Base-by-base conservation (phyloP, 1,284 basidiomycete species). In the Fistulinella cinereoalba region DNA sequence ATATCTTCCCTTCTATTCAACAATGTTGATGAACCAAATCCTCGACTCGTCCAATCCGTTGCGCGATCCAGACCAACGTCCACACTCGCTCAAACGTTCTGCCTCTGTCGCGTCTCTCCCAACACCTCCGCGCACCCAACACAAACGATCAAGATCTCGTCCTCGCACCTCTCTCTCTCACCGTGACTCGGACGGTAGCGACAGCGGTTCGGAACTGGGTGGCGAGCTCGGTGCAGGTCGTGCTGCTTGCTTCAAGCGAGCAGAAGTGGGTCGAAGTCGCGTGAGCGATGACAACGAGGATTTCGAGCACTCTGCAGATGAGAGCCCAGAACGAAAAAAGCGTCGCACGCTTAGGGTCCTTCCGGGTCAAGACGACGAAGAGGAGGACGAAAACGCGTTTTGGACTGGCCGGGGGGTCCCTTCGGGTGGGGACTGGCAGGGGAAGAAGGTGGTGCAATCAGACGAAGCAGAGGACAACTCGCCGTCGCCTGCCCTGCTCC, bases 101-200 rank as follows among this genome's bases (percentile, higher is more conserved):
- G 58, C 63, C 19, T 69, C 69, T 21, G 59, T 65, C 37, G 67
- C 59, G 29, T 71, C 68, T 1, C 68, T 69, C 21, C 67, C 67
- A 41, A 69, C 67, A 0, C 69, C 69, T 25, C 67, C 67, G 0
- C 66, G 66, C 13, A 71, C 67, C 8, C 57, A 44, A 6, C 61
- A 60, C 45, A 71, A 62, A 45, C 65, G 62, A 15, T 52, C 64
- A 25, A 59, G 60, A 42, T 60, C 66, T 8, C 65, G 63, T 23
- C 46, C 55, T 16, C 54, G 47, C 6, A 63, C 66, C 18, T 54
- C 54, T 3, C 38, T 43, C 1, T 66, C 61, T 9, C 50, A 49
- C 36, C 37, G 48, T 25, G 55, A 53, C 23, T 62, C 59, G 10
- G 52, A 62, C 10, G 49, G 41, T 18, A 44, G 48, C 46, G 54